Evolutionary conservation across 2,329 filamentous ascomycete genomes (phyloP), one percentile per base, ranked within the genome.

Genomic region (Neonectria sp.): DNA sequence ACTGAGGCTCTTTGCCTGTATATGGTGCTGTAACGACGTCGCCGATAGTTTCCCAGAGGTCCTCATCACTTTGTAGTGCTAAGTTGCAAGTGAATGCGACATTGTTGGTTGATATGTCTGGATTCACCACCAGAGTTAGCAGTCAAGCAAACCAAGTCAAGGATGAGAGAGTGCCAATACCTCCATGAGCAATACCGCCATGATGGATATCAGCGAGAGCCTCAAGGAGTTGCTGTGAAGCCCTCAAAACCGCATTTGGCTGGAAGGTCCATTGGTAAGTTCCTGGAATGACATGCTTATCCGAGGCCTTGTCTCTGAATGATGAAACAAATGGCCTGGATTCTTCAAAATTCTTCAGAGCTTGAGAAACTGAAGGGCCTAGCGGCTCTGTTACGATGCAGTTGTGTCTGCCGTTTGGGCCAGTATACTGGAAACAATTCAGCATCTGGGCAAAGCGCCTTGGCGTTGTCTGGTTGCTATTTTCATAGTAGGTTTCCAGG

Each of bases 341-440:
- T 4, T 64, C 12, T 6, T 3, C 4, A 13, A 35, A 55, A 3
- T 11, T 7, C 7, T 24, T 43, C 3, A 21, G 6, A 6, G 48
- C 29, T n/a, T 6, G 13, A 7, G 13, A 69, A 5, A 12, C 27
- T 68, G 13, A 15, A 51, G 68, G 68, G 3, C 68, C 64, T 6
- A 69, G 25, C 7, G 65, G 6, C 48, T 69, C 57, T 1, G 61
- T 62, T 8, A 69, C 68, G 8, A 70, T 31, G 43, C 68, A 68
- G 15, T 48, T 68, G 21, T 70, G 68, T 3, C 11, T 60, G 11
- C 68, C 65, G 7, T 65, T 70, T 6, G 65, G 65, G 3, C 68
- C 68, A 33, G 13, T 15, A 27, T 63, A 45, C 21, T 68, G 49
- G 31, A 70, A 70, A 45, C 29, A 55, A 17, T 63, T 53, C 3